Evolutionary conservation across 768 basidiomycete species (phyloP).

Genomic region (Mycena belliarum): DNA sequence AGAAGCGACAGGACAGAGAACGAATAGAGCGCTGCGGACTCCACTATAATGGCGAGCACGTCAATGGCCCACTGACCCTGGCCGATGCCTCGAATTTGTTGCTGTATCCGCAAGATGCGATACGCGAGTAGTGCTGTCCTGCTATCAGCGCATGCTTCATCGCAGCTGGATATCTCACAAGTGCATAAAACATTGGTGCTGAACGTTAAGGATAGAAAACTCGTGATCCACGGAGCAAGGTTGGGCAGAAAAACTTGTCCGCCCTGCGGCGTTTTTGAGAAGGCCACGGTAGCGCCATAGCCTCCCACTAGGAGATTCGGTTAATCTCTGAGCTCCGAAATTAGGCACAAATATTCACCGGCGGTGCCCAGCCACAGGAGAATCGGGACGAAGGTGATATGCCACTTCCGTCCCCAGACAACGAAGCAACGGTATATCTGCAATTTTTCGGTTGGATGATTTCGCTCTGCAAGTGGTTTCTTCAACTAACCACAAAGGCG

Average conservation of each 20-base stretch:
- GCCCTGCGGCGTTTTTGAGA: not conserved
- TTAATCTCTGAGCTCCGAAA: too few species aligned
- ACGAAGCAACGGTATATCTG: too few species aligned
- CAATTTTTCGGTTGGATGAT: too few species aligned
- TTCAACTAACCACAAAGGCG: too few species aligned
- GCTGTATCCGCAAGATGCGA: not conserved
- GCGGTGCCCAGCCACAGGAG: too few species aligned
- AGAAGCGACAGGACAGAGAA: not conserved
- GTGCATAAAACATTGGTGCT: not conserved
- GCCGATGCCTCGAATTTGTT: not conserved
- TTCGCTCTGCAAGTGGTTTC: not conserved
- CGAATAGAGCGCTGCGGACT: not conserved
- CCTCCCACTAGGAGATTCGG: too few species aligned
- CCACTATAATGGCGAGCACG: not conserved
- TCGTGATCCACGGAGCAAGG: not conserved
- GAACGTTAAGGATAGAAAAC: not conserved
- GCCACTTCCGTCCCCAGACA: too few species aligned
- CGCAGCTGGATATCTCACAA: not conserved
- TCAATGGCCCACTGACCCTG: not conserved
- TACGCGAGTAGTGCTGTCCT: not conserved
- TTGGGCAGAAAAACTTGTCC: not conserved
- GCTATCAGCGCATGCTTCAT: not conserved
- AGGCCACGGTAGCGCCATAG: too few species aligned
- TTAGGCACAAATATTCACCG: too few species aligned
- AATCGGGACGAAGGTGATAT: too few species aligned